Percentiles rank a stretch among this genome's conserved stretches.
These are phyloP conservation scores for Platanus orientalis DNA, from an alignment of 164 flowering plant species.

Conservation along the genomic window DNA sequence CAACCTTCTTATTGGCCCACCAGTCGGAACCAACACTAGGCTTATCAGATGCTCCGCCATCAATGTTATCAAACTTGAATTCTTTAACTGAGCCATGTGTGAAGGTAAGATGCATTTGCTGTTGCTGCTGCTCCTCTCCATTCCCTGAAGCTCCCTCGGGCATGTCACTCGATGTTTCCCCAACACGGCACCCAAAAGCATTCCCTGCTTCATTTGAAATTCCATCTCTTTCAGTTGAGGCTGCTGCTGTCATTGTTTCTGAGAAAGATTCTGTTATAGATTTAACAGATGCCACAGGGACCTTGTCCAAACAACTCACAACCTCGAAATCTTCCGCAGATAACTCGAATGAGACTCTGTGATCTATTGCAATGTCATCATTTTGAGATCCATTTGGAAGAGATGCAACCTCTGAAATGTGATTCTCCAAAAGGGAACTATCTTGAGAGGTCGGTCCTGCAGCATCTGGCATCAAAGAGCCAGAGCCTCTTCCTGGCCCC, in stretches of 20 bases:
- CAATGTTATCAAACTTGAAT: slow-evolving; percentile 73
- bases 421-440: slow-evolving; percentile 35
- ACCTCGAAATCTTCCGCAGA: slow-evolving; percentile 33
- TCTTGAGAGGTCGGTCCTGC: slow-evolving; percentile 32
- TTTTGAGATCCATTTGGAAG: slow-evolving; percentile 38
- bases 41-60: slow-evolving; percentile 36
- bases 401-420: slow-evolving; percentile 50
- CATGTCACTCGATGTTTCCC: slow-evolving; percentile 14
- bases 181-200: slow-evolving; percentile 11
- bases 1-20: slow-evolving; percentile 72
- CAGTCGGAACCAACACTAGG: slow-evolving; percentile 47
- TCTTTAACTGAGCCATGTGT: slow-evolving; percentile 67
- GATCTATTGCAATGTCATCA: slow-evolving; percentile 34
- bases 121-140: slow-evolving; percentile 27
- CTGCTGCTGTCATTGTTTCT: slow-evolving; percentile 6
- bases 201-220: slow-evolving; percentile 13
- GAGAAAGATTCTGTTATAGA: slow-evolving; percentile 21
- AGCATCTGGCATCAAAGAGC: slow-evolving; percentile 45
- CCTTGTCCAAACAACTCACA: slow-evolving; percentile 43
- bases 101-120: slow-evolving; percentile 40
- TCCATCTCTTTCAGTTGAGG: slow-evolving; percentile 20
- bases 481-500: slow-evolving; percentile 48
- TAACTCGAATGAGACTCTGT: slow-evolving; percentile 79
- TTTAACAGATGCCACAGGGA: slow-evolving; percentile 20
- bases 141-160: slow-evolving; percentile 17